Evolutionary conservation across 2,329 filamentous ascomycete genomes (phyloP).

Genomic region (Tolypocladium paradoxum): DNA sequence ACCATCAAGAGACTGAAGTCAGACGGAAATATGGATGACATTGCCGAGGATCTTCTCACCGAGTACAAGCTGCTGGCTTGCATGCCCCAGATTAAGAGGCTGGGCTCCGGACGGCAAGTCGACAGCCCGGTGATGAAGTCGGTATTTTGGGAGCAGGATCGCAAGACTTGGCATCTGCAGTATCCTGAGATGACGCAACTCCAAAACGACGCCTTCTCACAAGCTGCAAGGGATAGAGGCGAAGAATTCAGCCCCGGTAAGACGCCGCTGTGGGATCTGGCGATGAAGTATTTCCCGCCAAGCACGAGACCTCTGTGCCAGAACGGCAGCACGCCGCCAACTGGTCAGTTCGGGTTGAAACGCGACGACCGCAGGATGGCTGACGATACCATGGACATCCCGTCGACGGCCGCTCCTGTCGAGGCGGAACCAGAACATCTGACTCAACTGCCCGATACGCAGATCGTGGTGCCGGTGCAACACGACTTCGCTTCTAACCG

Average conservation of each 20-base stretch:
- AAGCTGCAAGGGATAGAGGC: conserved; percentile 36
- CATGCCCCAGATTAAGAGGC: conserved; percentile 37
- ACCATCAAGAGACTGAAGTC: conserved; percentile 47
- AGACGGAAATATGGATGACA: conserved; percentile 27
- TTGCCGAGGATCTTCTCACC: conserved; percentile 23
- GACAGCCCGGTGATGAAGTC: conserved; percentile 45
- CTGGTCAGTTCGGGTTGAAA: conserved; percentile 10
- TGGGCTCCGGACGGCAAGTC: conserved; percentile 44
- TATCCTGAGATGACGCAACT: conserved; percentile 55
- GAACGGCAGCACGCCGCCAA: background rate
- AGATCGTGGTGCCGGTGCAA: conserved; percentile 24
- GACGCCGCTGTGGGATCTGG: conserved; percentile 42
- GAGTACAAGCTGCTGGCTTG: conserved; percentile 37
- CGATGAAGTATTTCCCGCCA: conserved; percentile 48
- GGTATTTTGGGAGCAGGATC: conserved; percentile 47
- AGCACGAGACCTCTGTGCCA: conserved; percentile 12
- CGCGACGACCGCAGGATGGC: conserved; percentile 10
- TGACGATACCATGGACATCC: conserved; percentile 17
- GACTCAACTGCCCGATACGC: conserved; percentile 24
- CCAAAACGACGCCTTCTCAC: conserved; percentile 43
- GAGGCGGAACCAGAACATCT: conserved; percentile 20
- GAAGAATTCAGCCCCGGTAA: conserved; percentile 44
- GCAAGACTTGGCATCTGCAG: conserved; percentile 45
- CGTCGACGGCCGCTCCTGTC: conserved; percentile 18
- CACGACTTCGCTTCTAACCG: conserved; percentile 23